Evolutionary conservation across 1,284 basidiomycete species (phyloP).

Genomic region (Marasmius oreades): DNA sequence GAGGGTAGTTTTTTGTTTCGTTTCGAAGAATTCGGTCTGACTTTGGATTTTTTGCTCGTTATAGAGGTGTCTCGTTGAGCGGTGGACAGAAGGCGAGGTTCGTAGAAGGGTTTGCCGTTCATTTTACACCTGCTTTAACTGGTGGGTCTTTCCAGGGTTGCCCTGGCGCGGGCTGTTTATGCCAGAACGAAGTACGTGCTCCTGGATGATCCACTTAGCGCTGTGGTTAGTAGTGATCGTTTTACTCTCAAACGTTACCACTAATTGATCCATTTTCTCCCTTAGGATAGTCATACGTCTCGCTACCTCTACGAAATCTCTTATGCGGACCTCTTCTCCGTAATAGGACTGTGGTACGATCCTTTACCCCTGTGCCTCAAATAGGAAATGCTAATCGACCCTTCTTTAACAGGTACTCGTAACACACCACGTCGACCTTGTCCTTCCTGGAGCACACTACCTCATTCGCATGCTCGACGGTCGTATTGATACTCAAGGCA

Average conservation of each 20-base stretch:
- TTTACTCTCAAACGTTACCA: background rate
- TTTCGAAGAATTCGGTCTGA: conserved; percentile 2
- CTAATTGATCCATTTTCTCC: background rate
- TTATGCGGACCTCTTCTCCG: conserved; percentile 61
- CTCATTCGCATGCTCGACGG: conserved; percentile 74
- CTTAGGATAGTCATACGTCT: conserved; percentile 71
- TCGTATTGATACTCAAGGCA: conserved; percentile 66
- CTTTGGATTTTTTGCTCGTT: background rate
- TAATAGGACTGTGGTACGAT: conserved; percentile 63
- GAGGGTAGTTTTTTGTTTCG: conserved; percentile 2
- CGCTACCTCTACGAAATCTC: conserved; percentile 64
- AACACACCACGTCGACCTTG: conserved; percentile 74
- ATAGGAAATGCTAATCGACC: conserved; percentile 4
- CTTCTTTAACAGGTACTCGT: conserved; percentile 52
- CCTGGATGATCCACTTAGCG: conserved; percentile 16
- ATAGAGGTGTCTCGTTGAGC: too few relatives aligned
- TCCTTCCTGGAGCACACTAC: conserved; percentile 66
- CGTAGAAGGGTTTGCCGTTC: background rate
- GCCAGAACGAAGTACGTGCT: conserved; percentile 15
- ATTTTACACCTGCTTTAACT: too few relatives aligned
- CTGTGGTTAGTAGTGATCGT: conserved; percentile 10
- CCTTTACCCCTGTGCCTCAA: background rate
- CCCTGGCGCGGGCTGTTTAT: conserved; percentile 32
- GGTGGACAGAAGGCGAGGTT: conserved; percentile 37
- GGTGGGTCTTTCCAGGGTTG: conserved; percentile 37